Conservation (phyloP, 768 basidiomycete genomes). For the Termitomyces sp. region DNA sequence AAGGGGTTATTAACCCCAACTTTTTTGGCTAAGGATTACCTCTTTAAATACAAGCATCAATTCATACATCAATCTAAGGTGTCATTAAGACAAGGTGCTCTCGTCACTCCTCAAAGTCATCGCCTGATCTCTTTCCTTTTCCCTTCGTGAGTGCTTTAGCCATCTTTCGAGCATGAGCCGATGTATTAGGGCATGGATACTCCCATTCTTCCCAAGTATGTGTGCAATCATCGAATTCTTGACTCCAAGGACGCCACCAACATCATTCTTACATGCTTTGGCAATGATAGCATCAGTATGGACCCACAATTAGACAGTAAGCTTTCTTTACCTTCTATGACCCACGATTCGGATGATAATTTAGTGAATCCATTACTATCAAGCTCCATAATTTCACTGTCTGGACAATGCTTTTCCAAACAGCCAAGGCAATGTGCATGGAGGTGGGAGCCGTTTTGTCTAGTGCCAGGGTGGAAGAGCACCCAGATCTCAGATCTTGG, state of each 20-base stretch:
- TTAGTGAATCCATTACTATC: background rate
- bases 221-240: slow-evolving; percentile 25
- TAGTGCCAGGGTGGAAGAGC: background rate
- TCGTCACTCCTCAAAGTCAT: background rate
- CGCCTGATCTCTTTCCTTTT: background rate
- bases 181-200: slow-evolving; percentile 18
- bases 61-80: no score
- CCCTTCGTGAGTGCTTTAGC: background rate
- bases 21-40: no score
- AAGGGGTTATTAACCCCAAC: no score
- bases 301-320: background rate
- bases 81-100: no score
- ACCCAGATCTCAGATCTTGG: background rate
- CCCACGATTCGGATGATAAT: background rate
- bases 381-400: background rate
- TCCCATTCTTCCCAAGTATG: slow-evolving; percentile 16
- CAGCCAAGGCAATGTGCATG: slow-evolving; percentile 4
- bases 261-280: slow-evolving; percentile 17
- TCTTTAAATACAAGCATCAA: no score
- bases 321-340: background rate
- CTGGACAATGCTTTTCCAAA: background rate
- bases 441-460: slow-evolving; percentile 8
- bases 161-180: background rate
- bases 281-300: background rate
- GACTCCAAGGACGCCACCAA: slow-evolving; percentile 20